Evolutionary conservation across 192 early-diverging fungal species (phyloP).

Genomic region (Allomyces macrogynus): DNA sequence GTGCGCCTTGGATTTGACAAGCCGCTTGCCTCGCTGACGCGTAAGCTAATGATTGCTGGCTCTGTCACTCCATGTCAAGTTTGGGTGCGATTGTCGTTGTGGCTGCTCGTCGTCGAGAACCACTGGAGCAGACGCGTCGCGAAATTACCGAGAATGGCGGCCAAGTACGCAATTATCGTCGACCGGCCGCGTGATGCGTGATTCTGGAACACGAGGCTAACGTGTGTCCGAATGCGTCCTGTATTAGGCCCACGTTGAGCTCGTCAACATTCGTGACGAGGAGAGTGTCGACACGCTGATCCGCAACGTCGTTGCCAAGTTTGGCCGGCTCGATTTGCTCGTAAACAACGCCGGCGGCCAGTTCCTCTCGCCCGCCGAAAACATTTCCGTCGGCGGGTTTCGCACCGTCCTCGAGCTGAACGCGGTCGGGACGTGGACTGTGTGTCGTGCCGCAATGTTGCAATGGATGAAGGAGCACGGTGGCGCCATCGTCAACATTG

Average conservation of each 20-base stretch:
- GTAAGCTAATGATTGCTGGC: no score
- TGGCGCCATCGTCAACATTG: constrained; percentile 23
- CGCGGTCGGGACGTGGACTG: constrained; percentile 26
- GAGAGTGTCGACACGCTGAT: constrained; percentile 9
- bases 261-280: constrained; percentile 15
- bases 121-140: constrained; percentile 10
- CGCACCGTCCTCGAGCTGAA: constrained; percentile 26
- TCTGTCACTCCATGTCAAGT: constrained; percentile 1
- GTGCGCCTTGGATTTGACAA: constrained; percentile 2
- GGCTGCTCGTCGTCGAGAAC: constrained; percentile 19
- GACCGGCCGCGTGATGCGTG: no score
- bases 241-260: constrained; percentile 10
- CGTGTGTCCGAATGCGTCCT: no score
- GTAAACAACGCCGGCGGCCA: constrained; percentile 50
- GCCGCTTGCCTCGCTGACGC: no score
- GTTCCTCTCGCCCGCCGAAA: constrained; percentile 18
- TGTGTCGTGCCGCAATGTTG: constrained; percentile 22
- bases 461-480: constrained; percentile 17
- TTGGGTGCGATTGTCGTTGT: constrained; percentile 27
- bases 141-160: constrained; percentile 17
- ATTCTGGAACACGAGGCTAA: no score
- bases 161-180: no score
- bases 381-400: constrained; percentile 12
- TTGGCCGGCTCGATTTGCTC: constrained; percentile 30
- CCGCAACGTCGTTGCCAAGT: constrained; percentile 4